Conservation (phyloP, 495 filamentous ascomycete genomes). For the Hypoxylon fragiforme region DNA sequence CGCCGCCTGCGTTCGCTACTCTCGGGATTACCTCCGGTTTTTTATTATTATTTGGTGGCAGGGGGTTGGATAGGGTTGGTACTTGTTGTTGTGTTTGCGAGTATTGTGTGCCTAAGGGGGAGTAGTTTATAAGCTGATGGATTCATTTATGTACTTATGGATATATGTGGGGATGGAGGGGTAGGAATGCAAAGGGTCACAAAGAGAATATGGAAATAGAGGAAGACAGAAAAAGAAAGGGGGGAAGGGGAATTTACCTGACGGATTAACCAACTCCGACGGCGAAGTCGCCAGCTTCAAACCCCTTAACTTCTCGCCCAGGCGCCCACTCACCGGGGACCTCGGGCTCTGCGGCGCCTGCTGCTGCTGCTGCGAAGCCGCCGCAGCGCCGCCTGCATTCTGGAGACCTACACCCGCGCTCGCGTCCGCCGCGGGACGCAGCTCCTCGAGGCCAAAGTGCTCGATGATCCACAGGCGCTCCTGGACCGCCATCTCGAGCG, state of each 20-base stretch:
- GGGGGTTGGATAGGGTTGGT: slow-evolving; percentile 40
- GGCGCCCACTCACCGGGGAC: slow-evolving; percentile 63
- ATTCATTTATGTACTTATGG: background rate
- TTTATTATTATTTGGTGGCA: slow-evolving; percentile 44
- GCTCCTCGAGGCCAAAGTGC: slow-evolving; percentile 67
- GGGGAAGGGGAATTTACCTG: slow-evolving; percentile 43
- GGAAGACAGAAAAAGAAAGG: background rate
- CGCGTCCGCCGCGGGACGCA: slow-evolving; percentile 24
- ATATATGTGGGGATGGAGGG: background rate
- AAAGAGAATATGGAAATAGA: background rate
- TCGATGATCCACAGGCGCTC: slow-evolving; percentile 81
- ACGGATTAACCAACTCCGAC: slow-evolving; percentile 54
- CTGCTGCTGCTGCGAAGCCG: no score
- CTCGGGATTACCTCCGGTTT: slow-evolving; percentile 11
- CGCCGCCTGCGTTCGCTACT: slow-evolving; percentile 37
- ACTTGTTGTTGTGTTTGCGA: slow-evolving; percentile 7
- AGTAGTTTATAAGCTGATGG: background rate
- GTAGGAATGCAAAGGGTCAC: background rate
- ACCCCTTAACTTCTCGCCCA: slow-evolving; percentile 76
- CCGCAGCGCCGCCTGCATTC: no score
- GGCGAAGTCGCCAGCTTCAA: slow-evolving; percentile 74
- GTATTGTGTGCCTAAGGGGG: background rate
- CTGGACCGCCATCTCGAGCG: slow-evolving; percentile 75
- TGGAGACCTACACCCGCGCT: slow-evolving; percentile 16
- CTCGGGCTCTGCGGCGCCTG: slow-evolving; percentile 54